Base-by-base conservation (phyloP, 2,329 filamentous ascomycete genomes). In the Phoma sp. region DNA sequence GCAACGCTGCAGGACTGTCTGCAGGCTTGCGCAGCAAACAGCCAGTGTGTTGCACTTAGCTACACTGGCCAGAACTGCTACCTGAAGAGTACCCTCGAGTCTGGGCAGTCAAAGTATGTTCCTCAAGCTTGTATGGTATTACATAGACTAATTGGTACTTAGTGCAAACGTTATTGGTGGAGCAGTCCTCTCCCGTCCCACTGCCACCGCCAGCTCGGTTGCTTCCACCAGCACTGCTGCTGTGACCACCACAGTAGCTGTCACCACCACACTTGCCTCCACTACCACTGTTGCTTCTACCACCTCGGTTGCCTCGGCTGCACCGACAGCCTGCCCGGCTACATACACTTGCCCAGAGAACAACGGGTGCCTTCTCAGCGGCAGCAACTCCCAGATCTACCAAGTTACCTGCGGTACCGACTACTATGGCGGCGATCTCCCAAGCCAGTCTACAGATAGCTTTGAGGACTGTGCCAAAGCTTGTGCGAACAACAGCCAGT, bases 331-430 rank as follows among this genome's bases (percentile, higher is more conserved):
- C 32, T 50, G 39, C 18, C 47, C 32, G 30, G 22, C 29, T n/a
- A 50, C 27, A 29, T 50, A 43, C 38, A 37, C 38, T 4, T 50
- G 47, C n/a, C 47, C 39, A 6, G 30, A 50, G 7, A 43, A 50
- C 13, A 38, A 50, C 11, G 32, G 39, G 2, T 50, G 47, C n/a
- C 22, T 22, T 1, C 8, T 32, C 14, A 4, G 8, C 10, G 30
- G 22, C 11, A 25, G 22, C 4, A 14, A 36, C 23, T 4, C 8
- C 2, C 46, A 38, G 1, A 36, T 13, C 9, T 41, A 41, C 7
- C 9, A 7, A 4, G 10, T 49, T 4, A 18, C 46, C 4, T 49
- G 46, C 9, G 30, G 30, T 2, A 10, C 27, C 4, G 46, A 49
- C 30, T 41, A 27, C 11, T 49, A 49, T 24, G 46, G 46, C 27